A percentile compares a stretch with the other conserved stretches of the same genome.
phyloP scores from a whole-genome alignment of 2,329 filamentous ascomycete species.

The Monosporascus ibericus region DNA sequence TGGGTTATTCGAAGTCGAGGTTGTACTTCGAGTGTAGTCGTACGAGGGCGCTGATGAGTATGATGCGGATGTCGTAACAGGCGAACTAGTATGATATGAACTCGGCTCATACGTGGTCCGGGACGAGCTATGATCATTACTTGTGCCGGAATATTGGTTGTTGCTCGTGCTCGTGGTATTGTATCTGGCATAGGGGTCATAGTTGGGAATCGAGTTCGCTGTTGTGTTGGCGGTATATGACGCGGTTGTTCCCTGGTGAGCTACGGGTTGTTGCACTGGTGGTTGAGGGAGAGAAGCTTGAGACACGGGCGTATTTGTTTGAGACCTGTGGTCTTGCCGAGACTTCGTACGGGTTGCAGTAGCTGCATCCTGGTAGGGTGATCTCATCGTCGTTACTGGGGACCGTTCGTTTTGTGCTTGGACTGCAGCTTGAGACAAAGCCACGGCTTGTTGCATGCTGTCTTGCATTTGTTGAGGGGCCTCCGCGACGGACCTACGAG shows the following conservation, averaged over 20 bases:
- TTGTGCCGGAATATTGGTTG: conserved; percentile 15
- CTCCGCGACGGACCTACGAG: conserved; percentile 16
- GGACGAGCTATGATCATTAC: conserved; percentile 16
- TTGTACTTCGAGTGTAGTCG: conserved; percentile 19
- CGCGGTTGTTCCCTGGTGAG: conserved; percentile 14
- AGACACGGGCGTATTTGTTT: conserved; percentile 20
- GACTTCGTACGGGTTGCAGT: conserved; percentile 13
- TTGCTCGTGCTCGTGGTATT: conserved; percentile 14
- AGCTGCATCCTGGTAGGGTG: conserved; percentile 19
- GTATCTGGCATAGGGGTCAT: conserved; percentile 25
- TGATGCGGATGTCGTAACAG: conserved; percentile 14
- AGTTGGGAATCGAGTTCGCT: conserved; percentile 18
- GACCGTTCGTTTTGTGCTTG: conserved; percentile 23
- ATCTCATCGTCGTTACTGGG: conserved; percentile 13
- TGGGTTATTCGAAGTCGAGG: conserved; percentile 12
- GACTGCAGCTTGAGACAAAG: conserved; percentile 17
- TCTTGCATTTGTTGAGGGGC: conserved; percentile 12
- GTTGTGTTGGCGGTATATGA: conserved; percentile 22
- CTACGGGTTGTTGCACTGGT: conserved; percentile 17
- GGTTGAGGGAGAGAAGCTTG: conserved; percentile 18
- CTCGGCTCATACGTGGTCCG: conserved; percentile 20
- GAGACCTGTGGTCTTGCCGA: conserved; percentile 21
- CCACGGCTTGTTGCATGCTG: conserved; percentile 12
- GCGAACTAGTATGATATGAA: conserved; percentile 18
- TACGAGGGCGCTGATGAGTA: conserved; percentile 21